phyloP scores from a whole-genome alignment of 2,329 filamentous ascomycete species.

The Fusarium marasasianum region DNA sequence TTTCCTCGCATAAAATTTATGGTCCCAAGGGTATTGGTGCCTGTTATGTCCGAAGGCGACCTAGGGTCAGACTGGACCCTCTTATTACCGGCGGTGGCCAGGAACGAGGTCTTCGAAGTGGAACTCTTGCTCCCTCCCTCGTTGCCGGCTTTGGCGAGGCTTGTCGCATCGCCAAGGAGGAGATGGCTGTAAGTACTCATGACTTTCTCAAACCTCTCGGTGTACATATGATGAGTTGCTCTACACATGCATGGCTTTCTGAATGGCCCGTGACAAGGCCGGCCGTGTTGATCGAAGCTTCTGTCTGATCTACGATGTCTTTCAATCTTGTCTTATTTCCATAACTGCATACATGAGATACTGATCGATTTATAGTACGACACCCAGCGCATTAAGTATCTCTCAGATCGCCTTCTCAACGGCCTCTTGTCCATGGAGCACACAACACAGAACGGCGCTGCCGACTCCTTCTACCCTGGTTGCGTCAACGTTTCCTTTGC shows the following conservation, averaged over 20 bases:
- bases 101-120: slow-evolving; percentile 92
- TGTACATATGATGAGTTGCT: slow-evolving; percentile 78
- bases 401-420: slow-evolving; percentile 85
- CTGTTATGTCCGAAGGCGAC: slow-evolving; percentile 92
- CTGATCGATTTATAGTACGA: slow-evolving; percentile 76
- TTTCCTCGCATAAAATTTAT: slow-evolving; percentile 98
- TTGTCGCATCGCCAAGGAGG: slow-evolving; percentile 88
- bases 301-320: slow-evolving; percentile 63
- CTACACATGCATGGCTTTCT: slow-evolving; percentile 90
- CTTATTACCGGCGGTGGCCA: slow-evolving; percentile 97
- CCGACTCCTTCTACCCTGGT: slow-evolving; percentile 86
- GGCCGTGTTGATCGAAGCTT: slow-evolving; percentile 72
- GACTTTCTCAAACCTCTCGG: slow-evolving; percentile 29
- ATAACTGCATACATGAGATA: slow-evolving; percentile 13
- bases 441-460: slow-evolving; percentile 88
- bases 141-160: slow-evolving; percentile 96
- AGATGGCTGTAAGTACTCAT: slow-evolving; percentile 79
- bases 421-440: slow-evolving; percentile 91
- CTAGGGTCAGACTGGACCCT: slow-evolving; percentile 92
- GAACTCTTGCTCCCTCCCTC: slow-evolving; percentile 88
- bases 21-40: slow-evolving; percentile 97
- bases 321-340: neutral
- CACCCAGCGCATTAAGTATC: slow-evolving; percentile 79
- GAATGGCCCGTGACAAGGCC: slow-evolving; percentile 73
- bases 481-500: slow-evolving; percentile 99